Evolutionary conservation across 768 basidiomycete genomes (phyloP).

Genomic region (Kondoa malvinella): DNA sequence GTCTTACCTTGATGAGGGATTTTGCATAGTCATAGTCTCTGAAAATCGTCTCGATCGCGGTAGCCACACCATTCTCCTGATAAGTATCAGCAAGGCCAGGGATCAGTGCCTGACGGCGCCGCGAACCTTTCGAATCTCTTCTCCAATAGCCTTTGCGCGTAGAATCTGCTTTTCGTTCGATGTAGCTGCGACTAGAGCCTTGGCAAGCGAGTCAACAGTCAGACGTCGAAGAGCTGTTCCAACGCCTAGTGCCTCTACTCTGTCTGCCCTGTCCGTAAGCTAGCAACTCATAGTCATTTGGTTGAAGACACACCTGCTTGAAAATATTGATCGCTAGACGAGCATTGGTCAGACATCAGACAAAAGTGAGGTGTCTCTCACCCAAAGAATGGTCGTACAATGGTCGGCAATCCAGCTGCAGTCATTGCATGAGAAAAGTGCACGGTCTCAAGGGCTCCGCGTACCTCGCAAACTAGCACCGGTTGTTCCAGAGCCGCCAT

Average conservation of each 20-base stretch:
- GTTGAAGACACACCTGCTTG: background rate
- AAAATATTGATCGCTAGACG: slow-evolving; percentile 6
- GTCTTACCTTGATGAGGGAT: slow-evolving; percentile 52
- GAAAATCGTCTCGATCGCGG: slow-evolving; percentile 87
- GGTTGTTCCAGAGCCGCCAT: slow-evolving; percentile 91
- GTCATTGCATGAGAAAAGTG: background rate
- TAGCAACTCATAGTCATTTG: slow-evolving; percentile 34
- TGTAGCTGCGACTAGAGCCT: slow-evolving; percentile 64
- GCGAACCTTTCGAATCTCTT: slow-evolving; percentile 64
- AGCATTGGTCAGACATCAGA: background rate
- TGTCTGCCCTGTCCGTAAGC: slow-evolving; percentile 94
- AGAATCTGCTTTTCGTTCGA: slow-evolving; percentile 75
- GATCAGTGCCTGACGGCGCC: background rate
- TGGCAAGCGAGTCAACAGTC: slow-evolving; percentile 56
- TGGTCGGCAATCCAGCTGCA: slow-evolving; percentile 68
- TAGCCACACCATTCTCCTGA: slow-evolving; percentile 85
- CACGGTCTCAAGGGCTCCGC: slow-evolving; percentile 19
- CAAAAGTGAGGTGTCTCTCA: slow-evolving; percentile 6
- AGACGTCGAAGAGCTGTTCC: slow-evolving; percentile 76
- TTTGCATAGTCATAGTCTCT: slow-evolving; percentile 89
- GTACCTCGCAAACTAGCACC: slow-evolving; percentile 71
- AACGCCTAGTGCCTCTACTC: slow-evolving; percentile 88
- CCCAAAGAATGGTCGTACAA: slow-evolving; percentile 94
- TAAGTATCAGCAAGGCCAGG: background rate
- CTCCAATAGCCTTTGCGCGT: slow-evolving; percentile 65